These are phyloP conservation scores for Amesomyces nigricolor DNA, from an alignment of 2,329 filamentous ascomycete genomes.

Conservation along the genomic window DNA sequence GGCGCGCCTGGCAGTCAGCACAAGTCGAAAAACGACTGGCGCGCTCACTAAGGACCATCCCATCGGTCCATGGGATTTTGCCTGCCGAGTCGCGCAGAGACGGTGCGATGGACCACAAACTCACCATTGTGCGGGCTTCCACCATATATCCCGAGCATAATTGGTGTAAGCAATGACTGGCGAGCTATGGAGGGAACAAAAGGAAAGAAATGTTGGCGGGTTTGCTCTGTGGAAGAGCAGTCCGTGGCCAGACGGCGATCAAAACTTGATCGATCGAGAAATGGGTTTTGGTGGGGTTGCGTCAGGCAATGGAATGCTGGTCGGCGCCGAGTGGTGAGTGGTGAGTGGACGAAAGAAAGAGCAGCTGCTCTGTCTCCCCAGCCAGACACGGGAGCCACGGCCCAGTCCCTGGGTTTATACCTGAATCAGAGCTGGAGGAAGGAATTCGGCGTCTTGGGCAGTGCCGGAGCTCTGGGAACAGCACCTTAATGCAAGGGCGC, in stretches of 20 bases:
- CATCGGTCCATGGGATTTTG: background rate
- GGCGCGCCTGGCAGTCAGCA: constrained; percentile 14
- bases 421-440: too few species aligned
- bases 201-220: background rate
- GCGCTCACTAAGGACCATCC: too few species aligned
- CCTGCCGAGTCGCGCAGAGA: background rate
- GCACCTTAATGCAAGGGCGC: too few species aligned
- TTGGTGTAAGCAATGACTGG: constrained; percentile 28
- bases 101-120: constrained; percentile 17
- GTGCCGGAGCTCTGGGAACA: too few species aligned
- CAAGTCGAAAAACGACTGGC: background rate
- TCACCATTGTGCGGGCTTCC: constrained; percentile 40
- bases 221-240: constrained; percentile 1
- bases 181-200: constrained; percentile 9
- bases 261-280: constrained; percentile 8
- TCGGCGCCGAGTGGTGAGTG: background rate
- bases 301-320: background rate
- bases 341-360: background rate
- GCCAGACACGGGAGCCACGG: background rate
- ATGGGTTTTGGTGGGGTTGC: constrained; percentile 17
- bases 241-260: constrained; percentile 11
- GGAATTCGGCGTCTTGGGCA: too few species aligned
- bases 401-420: background rate
- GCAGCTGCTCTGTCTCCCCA: background rate
- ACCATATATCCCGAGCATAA: constrained; percentile 42